A percentile compares a stretch with the other conserved stretches of the same genome.
Evolutionary conservation across 208 protist species (phyloP).

Genomic region (Acanthamoeba castellanii): DNA sequence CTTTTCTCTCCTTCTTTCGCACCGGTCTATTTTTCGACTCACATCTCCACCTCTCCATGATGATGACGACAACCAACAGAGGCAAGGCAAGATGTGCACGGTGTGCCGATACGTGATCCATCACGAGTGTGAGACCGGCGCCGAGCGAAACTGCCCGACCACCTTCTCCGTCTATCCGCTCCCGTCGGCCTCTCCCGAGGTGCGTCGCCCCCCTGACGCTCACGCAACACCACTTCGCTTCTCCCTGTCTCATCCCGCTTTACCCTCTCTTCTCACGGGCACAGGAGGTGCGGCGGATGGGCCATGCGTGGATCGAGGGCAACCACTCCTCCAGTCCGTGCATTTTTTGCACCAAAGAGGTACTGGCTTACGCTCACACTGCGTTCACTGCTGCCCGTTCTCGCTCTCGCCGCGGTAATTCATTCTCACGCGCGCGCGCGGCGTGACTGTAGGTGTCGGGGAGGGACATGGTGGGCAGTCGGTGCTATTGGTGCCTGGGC

Average conservation of each 20-base stretch:
- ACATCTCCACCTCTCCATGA: not conserved
- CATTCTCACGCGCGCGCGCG: not conserved
- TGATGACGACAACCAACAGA: not conserved
- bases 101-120: constrained; percentile 45
- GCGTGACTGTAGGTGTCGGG: not conserved
- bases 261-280: too few species aligned
- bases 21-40: not conserved
- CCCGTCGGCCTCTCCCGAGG: not conserved
- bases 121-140: not conserved
- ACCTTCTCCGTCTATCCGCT: constrained; percentile 60
- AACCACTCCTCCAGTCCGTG: constrained; percentile 15
- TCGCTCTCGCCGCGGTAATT: not conserved
- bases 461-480: constrained; percentile 39
- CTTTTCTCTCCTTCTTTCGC: not conserved
- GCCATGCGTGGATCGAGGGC: constrained; percentile 57
- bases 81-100: constrained; percentile 4
- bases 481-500: constrained; percentile 64
- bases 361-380: not conserved
- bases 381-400: not conserved
- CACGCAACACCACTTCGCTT: not conserved
- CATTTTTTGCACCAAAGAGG: constrained; percentile 31
- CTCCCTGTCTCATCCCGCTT: not conserved
- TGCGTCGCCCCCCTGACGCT: not conserved
- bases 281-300: not conserved
- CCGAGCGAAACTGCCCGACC: constrained; percentile 4